Evolutionary conservation across 768 basidiomycete genomes (phyloP).

Genomic region (Mycena belliarum): DNA sequence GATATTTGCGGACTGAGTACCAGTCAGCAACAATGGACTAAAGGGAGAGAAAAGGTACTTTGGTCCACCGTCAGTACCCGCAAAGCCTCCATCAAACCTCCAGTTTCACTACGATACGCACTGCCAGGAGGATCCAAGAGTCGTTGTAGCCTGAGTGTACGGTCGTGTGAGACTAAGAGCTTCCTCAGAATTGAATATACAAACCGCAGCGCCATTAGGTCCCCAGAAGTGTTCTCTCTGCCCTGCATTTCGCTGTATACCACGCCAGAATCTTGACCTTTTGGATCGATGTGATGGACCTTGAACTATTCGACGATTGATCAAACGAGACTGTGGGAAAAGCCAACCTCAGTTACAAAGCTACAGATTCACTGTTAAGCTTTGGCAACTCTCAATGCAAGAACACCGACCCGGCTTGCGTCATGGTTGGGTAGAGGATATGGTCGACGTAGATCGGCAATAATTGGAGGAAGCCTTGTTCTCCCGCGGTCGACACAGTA

Average conservation of each 20-base stretch:
- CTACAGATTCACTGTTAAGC: conserved; percentile 28
- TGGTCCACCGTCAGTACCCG: conserved; percentile 84
- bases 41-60: conserved; percentile 50
- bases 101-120: conserved; percentile 95
- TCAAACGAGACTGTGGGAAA: background rate
- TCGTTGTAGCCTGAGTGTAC: conserved; percentile 62
- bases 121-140: conserved; percentile 79
- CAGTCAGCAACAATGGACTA: background rate
- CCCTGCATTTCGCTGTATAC: conserved; percentile 98
- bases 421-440: conserved; percentile 93
- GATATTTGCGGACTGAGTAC: conserved; percentile 80
- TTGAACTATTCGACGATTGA: conserved; percentile 28
- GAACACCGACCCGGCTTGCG: conserved; percentile 71
- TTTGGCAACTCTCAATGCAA: background rate
- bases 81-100: conserved; percentile 91
- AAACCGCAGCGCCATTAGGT: conserved; percentile 86
- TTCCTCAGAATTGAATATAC: conserved; percentile 25
- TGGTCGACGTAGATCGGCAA: conserved; percentile 94
- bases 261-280: conserved; percentile 92
- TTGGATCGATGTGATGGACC: conserved; percentile 93
- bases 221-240: conserved; percentile 87
- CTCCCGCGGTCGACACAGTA: conserved; percentile 93
- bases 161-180: background rate
- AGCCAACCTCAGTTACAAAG: conserved; percentile 59
- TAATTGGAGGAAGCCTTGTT: conserved; percentile 85